phyloP scores from a whole-genome alignment of 1,139 yeast species.

The Ashbya aceris region DNA sequence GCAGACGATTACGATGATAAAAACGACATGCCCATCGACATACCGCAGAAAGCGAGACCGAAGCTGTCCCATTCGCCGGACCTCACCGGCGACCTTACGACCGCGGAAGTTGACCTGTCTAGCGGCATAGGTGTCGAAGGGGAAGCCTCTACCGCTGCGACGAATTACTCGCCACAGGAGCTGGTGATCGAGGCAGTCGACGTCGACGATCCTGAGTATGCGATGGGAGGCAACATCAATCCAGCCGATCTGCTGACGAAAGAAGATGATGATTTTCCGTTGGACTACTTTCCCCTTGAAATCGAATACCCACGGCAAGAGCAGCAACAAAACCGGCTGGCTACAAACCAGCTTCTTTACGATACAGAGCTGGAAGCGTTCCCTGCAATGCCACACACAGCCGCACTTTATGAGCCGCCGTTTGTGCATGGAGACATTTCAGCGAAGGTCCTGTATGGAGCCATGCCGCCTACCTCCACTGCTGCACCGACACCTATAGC shows the following conservation, averaged over 20 bases:
- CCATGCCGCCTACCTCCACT: slow-evolving; percentile 8
- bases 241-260: slow-evolving; percentile 7
- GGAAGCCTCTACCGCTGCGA: background rate
- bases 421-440: slow-evolving; percentile 6
- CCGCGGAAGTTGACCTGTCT: background rate
- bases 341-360: slow-evolving; percentile 13
- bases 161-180: slow-evolving; percentile 8
- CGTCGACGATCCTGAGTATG: slow-evolving; percentile 4
- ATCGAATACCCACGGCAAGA: slow-evolving; percentile 24
- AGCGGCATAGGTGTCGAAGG: background rate
- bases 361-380: slow-evolving; percentile 6
- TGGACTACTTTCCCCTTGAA: slow-evolving; percentile 47
- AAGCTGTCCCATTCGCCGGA: background rate
- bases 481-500: slow-evolving; percentile 6
- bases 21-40: background rate
- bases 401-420: slow-evolving; percentile 6
- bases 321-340: slow-evolving; percentile 19
- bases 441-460: slow-evolving; percentile 5
- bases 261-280: slow-evolving; percentile 59
- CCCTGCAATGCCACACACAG: slow-evolving; percentile 11
- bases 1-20: background rate
- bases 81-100: background rate
- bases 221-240: slow-evolving; percentile 5
- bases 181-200: slow-evolving; percentile 1
- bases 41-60: background rate